Evolutionary conservation across 2,329 filamentous ascomycete genomes (phyloP).

Genomic region (Geosmithia flava): DNA sequence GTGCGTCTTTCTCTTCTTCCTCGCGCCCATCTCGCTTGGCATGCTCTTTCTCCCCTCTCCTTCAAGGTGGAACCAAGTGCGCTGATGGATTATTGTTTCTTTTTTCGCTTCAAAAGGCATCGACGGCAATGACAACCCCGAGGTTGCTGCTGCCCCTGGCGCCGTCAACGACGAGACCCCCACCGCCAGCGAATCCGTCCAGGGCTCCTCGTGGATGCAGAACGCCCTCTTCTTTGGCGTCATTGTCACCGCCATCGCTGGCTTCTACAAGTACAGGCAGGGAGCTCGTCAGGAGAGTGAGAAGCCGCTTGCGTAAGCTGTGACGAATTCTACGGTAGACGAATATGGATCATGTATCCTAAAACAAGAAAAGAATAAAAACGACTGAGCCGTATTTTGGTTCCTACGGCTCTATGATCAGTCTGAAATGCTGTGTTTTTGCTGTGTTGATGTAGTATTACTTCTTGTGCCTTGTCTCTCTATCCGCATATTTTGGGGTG

Average conservation of each 20-base stretch:
- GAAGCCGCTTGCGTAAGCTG: slow-evolving; percentile 18
- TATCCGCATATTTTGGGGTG: neutral
- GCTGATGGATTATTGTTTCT: slow-evolving; percentile 26
- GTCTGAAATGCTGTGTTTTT: too few species aligned
- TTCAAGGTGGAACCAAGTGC: slow-evolving; percentile 7
- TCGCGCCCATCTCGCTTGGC: slow-evolving; percentile 7
- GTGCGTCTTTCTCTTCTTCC: slow-evolving; percentile 3
- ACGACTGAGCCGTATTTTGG: neutral
- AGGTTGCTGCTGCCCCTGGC: neutral
- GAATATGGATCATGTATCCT: neutral
- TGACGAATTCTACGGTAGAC: neutral
- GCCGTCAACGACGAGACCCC: neutral
- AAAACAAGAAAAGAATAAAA: neutral
- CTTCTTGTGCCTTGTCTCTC: too few species aligned
- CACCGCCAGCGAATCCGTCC: slow-evolving; percentile 5
- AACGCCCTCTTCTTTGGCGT: slow-evolving; percentile 38
- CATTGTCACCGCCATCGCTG: slow-evolving; percentile 30
- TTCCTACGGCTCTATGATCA: too few species aligned
- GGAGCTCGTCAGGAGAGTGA: slow-evolving; percentile 14
- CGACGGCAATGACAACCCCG: neutral
- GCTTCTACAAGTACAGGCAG: slow-evolving; percentile 14
- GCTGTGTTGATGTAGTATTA: too few species aligned
- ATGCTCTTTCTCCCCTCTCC: slow-evolving; percentile 10
- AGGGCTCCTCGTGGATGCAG: slow-evolving; percentile 29
- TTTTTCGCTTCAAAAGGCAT: neutral